A percentile compares a stretch with the other conserved stretches of the same genome.
Conservation (phyloP, 2,329 filamentous ascomycete species). For the Aulographum hederae region DNA sequence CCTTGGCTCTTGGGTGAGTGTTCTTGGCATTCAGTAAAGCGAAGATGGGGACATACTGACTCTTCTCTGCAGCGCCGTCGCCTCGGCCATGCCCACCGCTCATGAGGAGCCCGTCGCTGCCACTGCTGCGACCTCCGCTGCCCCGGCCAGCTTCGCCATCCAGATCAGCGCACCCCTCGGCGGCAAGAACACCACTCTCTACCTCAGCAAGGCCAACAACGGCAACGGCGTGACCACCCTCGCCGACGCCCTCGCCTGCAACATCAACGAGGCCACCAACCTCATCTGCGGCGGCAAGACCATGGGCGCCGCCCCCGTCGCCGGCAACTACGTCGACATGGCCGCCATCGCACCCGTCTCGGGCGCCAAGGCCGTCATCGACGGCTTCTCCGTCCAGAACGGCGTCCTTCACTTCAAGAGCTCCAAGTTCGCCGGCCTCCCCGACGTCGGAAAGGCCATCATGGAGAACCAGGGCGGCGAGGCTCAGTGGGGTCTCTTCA, state of each 20-base stretch:
- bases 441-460: not conserved
- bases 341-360: not conserved
- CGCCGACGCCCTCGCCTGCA: conserved; percentile 1
- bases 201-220: conserved; percentile 1
- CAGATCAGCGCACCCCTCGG: conserved; percentile 2
- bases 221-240: conserved; percentile 1
- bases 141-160: conserved; percentile 1
- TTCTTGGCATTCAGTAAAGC: too few relatives aligned
- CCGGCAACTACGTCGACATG: not conserved
- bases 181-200: conserved; percentile 1
- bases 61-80: too few relatives aligned
- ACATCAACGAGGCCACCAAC: not conserved
- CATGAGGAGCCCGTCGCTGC: too few relatives aligned
- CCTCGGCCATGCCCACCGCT: too few relatives aligned
- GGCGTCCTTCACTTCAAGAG: conserved; percentile 1
- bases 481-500: conserved; percentile 2
- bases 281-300: conserved; percentile 1
- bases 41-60: too few relatives aligned
- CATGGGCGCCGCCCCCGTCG: not conserved
- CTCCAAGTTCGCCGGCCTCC: not conserved
- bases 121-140: too few relatives aligned
- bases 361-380: not conserved
- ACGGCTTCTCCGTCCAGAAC: conserved; percentile 1
- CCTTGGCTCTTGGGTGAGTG: too few relatives aligned
- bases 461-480: conserved; percentile 1